A percentile compares a stretch with the other conserved stretches of the same genome.
Evolutionary conservation across 805 yeast genomes (phyloP).

Genomic region (Kuraishia molischiana): DNA sequence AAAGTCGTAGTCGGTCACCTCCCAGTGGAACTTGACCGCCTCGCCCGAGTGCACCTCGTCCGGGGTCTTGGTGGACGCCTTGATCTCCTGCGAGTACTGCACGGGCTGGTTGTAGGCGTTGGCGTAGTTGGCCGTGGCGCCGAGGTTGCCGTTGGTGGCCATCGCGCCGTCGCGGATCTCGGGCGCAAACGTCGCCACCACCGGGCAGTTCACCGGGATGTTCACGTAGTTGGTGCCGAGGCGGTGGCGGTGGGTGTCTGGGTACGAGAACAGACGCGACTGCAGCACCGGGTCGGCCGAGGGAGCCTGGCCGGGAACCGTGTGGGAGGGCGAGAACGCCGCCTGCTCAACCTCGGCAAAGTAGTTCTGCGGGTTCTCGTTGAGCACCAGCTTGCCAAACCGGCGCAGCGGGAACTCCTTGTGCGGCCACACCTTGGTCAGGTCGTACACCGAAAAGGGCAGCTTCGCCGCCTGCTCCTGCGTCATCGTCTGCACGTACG

Average conservation of each 20-base stretch:
- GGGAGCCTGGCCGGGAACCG: slow-evolving; percentile 78
- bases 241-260: slow-evolving; percentile 82
- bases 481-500: slow-evolving; percentile 81
- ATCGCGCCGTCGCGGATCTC: slow-evolving; percentile 78
- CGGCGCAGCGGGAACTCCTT: slow-evolving; percentile 76
- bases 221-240: slow-evolving; percentile 69
- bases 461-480: slow-evolving; percentile 65
- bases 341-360: slow-evolving; percentile 85
- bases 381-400: slow-evolving; percentile 70
- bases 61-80: slow-evolving; percentile 14
- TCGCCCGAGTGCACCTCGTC: slow-evolving; percentile 24
- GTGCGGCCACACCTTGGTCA: slow-evolving; percentile 92
- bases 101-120: slow-evolving; percentile 42
- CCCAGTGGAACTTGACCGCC: slow-evolving; percentile 76
- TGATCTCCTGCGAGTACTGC: slow-evolving; percentile 29
- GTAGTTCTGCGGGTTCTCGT: slow-evolving; percentile 79
- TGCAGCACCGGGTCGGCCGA: slow-evolving; percentile 81
- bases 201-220: slow-evolving; percentile 87
- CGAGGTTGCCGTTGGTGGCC: slow-evolving; percentile 63
- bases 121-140: slow-evolving; percentile 67
- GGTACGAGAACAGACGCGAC: slow-evolving; percentile 71
- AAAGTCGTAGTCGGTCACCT: slow-evolving; percentile 57
- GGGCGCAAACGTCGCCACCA: slow-evolving; percentile 51
- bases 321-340: slow-evolving; percentile 77
- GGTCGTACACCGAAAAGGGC: slow-evolving; percentile 78